Conservation (phyloP, 2,329 filamentous ascomycete genomes). For the Venturiaceae sp. region DNA sequence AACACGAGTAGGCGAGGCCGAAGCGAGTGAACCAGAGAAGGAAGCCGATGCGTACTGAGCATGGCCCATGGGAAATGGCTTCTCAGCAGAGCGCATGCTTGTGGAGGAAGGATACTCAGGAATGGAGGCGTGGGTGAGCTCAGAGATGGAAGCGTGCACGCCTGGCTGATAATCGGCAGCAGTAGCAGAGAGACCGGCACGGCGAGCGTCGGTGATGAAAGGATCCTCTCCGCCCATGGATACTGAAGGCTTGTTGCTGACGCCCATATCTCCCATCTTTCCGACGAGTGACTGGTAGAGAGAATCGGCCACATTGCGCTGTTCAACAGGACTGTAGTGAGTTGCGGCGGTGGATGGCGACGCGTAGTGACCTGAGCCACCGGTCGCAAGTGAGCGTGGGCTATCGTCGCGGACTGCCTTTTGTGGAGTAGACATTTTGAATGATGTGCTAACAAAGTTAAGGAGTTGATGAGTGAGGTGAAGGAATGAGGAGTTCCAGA, state of each 20-base stretch:
- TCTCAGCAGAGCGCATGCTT: neutral
- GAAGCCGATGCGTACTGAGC: neutral
- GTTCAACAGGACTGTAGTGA: constrained; percentile 3
- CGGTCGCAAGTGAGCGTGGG: neutral
- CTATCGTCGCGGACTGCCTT: constrained; percentile 5
- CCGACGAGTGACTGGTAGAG: neutral
- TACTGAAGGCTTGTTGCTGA: neutral
- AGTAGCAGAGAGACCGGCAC: neutral
- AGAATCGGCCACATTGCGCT: neutral
- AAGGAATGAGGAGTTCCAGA: neutral
- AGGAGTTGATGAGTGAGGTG: neutral
- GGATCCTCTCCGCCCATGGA: neutral
- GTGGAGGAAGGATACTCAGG: neutral
- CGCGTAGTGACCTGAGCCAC: constrained; percentile 2
- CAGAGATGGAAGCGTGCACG: neutral
- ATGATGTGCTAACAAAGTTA: neutral
- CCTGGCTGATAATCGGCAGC: constrained; percentile 4
- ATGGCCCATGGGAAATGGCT: neutral
- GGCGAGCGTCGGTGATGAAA: neutral
- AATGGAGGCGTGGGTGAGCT: neutral
- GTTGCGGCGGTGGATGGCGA: constrained; percentile 5
- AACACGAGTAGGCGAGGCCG: neutral
- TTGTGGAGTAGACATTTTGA: neutral
- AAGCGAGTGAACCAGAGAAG: neutral
- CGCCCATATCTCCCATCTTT: neutral